Evolutionary conservation across 2,329 filamentous ascomycete genomes (phyloP).

Genomic region (Colletotrichum graminicola): DNA sequence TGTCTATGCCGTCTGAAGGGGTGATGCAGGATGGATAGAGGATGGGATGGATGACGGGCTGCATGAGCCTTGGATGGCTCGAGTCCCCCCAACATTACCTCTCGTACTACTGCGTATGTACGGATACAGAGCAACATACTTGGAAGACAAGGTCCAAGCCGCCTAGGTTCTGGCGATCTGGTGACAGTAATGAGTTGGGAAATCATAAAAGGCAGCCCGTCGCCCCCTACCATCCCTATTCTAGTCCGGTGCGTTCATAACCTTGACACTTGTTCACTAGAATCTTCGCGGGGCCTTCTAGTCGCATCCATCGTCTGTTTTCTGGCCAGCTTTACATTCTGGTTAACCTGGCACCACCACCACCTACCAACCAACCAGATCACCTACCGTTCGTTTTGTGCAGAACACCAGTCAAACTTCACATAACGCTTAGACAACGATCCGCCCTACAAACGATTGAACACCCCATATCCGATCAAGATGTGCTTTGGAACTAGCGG

Average conservation of each 20-base stretch:
- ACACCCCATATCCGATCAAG: slow-evolving; percentile 43
- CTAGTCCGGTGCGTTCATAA: slow-evolving; percentile 13
- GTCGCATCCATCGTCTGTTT: slow-evolving; percentile 8
- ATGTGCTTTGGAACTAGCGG: slow-evolving; percentile 63
- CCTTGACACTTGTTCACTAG: slow-evolving; percentile 30
- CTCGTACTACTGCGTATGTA: background rate
- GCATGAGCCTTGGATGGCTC: slow-evolving; percentile 26
- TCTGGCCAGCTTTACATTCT: background rate
- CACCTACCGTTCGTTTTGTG: background rate
- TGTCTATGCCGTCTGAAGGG: slow-evolving; percentile 26
- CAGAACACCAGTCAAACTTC: background rate
- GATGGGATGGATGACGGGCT: slow-evolving; percentile 27
- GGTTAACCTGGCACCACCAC: slow-evolving; percentile 3
- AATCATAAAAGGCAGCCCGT: slow-evolving; percentile 38
- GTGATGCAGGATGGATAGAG: slow-evolving; percentile 6
- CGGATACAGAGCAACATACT: background rate
- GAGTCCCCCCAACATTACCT: slow-evolving; percentile 15
- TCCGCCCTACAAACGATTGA: background rate
- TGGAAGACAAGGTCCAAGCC: slow-evolving; percentile 23
- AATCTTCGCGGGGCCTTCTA: slow-evolving; percentile 33
- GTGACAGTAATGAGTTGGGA: slow-evolving; percentile 2
- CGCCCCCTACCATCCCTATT: slow-evolving; percentile 14
- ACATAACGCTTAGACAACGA: background rate
- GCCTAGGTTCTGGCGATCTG: slow-evolving; percentile 2
- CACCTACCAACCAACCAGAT: slow-evolving; percentile 1